phyloP scores from a whole-genome alignment of 2,329 filamentous ascomycete genomes.

The Coniochaeta sp. region DNA sequence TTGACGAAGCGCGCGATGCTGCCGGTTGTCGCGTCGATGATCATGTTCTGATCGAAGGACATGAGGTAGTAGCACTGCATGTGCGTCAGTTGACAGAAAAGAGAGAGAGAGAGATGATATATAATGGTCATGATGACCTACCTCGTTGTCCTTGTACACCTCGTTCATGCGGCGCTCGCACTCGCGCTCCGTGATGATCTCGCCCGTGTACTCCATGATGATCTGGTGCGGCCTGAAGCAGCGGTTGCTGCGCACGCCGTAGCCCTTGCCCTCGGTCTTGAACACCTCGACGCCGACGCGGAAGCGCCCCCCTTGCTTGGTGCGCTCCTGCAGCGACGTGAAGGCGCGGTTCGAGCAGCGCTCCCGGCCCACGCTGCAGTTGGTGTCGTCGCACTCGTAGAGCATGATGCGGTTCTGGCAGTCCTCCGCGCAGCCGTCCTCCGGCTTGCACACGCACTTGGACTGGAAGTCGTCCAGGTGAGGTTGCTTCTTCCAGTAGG shows the following conservation, averaged over 20 bases:
- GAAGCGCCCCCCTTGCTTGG: constrained; percentile 74
- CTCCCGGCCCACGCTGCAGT: constrained; percentile 72
- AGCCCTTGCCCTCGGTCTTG: constrained; percentile 81
- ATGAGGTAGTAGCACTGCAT: constrained; percentile 91
- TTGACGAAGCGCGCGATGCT: constrained; percentile 98
- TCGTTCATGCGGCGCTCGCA: constrained; percentile 91
- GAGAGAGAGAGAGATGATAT: too few relatives aligned
- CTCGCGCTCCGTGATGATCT: constrained; percentile 93
- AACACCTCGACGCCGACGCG: constrained; percentile 92
- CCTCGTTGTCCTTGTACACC: constrained; percentile 88
- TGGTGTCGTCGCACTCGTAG: constrained; percentile 88
- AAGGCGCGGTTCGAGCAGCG: constrained; percentile 84
- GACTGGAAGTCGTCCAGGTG: constrained; percentile 67
- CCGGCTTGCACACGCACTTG: constrained; percentile 69
- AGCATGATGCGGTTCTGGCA: constrained; percentile 97
- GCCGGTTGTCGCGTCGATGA: constrained; percentile 93
- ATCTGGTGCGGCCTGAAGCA: constrained; percentile 86
- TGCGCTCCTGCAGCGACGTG: constrained; percentile 66
- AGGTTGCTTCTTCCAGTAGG: constrained; percentile 73
- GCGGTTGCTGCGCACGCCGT: constrained; percentile 85
- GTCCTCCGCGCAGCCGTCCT: constrained; percentile 77
- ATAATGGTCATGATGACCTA: constrained; percentile 31
- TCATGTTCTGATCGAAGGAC: constrained; percentile 98
- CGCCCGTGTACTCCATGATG: constrained; percentile 96
- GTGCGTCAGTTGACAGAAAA: constrained; percentile 7